Evolutionary conservation across 2,329 filamentous ascomycete genomes (phyloP), one percentile per base, ranked within the genome.

Genomic region (Clarireedia monteithiana): DNA sequence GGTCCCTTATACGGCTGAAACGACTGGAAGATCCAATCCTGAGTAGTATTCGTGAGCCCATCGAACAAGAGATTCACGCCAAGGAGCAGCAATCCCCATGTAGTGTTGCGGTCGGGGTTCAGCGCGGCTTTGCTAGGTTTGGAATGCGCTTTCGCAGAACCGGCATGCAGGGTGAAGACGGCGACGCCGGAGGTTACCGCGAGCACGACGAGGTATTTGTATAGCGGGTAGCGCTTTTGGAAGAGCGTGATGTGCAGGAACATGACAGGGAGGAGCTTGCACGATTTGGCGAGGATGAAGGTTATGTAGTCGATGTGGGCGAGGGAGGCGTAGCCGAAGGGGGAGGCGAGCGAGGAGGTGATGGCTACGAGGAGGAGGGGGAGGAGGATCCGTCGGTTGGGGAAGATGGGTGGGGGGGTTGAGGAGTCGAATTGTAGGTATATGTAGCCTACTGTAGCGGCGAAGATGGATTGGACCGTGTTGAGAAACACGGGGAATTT

Each of bases 191-290:
- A 80, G 0, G 94, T 99, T 12, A 99, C 94, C 60, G 91, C 84
- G 4, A 88, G 82, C 6, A 99, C 91, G 58, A 99, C 94, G 44
- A 88, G 80, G 75, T 99, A 99, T 75, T 99, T 99, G 78, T 96
- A 96, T 47, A 96, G 77, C 1, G 94, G 92, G 72, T 96, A 99
- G 48, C 85, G 80, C 67, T 86, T 88, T 58, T 86, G 85, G 77
- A 96, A 99, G 48, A 99, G 74, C 46, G 91, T 92, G 67, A 97
- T 83, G 75, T 99, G 92, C 42, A 99, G 80, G 67, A 94, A 85
- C 94, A 99, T 97, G 68, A 99, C 94, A 2, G 94, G 94, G n/a
- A 99, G 84, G 20, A 99, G 81, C 76, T 99, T 99, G 85, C 94
- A 99, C 66, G 87, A 91, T 75, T 99, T 97, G 65, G 94, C 92